These are phyloP conservation scores for Tylopilus rubrobrunneus DNA, from an alignment of 768 basidiomycete species.

Conservation along the genomic window DNA sequence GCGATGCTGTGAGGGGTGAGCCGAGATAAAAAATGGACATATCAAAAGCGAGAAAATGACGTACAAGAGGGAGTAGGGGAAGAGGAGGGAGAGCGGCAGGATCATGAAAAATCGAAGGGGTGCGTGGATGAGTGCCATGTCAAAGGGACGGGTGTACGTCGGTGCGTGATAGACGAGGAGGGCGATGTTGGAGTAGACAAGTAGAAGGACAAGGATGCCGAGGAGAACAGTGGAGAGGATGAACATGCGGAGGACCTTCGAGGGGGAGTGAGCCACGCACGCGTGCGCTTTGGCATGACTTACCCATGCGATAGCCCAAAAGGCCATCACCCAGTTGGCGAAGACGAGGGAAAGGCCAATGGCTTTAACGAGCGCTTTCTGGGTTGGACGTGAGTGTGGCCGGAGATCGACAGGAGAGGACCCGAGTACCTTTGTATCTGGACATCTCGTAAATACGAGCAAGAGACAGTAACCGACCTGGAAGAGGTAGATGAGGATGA, in stretches of 20 bases:
- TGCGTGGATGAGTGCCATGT: constrained; percentile 81
- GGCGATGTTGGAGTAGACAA: constrained; percentile 77
- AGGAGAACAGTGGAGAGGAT: constrained; percentile 70
- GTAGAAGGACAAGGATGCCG: constrained; percentile 61
- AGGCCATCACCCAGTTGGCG: constrained; percentile 76
- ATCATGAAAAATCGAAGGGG: constrained; percentile 71
- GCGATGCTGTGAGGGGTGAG: constrained; percentile 47
- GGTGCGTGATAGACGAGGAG: constrained; percentile 72
- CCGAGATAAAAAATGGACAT: not conserved
- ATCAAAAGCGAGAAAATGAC: constrained; percentile 4
- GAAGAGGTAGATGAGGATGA: constrained; percentile 54
- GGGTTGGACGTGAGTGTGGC: not conserved
- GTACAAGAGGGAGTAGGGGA: constrained; percentile 55
- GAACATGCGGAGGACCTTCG: constrained; percentile 70
- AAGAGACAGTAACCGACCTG: constrained; percentile 84
- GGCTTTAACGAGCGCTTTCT: constrained; percentile 69
- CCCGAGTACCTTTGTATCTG: constrained; percentile 68
- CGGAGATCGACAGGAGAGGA: not conserved
- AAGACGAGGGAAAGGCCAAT: constrained; percentile 77
- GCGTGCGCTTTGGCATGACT: fast-evolving
- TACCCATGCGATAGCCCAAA: constrained; percentile 80
- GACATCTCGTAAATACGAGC: constrained; percentile 64
- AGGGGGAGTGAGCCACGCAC: not conserved
- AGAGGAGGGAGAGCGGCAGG: constrained; percentile 46
- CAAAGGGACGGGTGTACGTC: constrained; percentile 57